phyloP scores from a whole-genome alignment of 2,329 filamentous ascomycete species.

The Ophiostoma himal-ulmi region DNA sequence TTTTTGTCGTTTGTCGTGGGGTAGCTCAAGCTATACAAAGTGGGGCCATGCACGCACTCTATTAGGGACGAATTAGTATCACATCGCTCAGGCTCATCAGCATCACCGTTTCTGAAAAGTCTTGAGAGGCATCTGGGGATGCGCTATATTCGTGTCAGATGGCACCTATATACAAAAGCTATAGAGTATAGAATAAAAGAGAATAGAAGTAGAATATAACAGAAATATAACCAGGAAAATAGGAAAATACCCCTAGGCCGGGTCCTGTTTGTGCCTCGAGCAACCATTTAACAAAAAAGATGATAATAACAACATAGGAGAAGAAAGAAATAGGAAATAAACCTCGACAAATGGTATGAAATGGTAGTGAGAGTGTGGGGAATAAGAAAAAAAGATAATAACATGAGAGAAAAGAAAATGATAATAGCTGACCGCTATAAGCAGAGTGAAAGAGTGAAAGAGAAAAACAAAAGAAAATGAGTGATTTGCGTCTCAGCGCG shows the following conservation, averaged over 20 bases:
- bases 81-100: neutral
- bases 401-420: neutral
- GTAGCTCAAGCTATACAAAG: conserved; percentile 8
- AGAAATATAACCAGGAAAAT: neutral
- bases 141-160: conserved; percentile 20
- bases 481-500: conserved; percentile 14
- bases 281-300: neutral
- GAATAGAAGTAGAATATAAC: conserved; percentile 1
- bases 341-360: neutral
- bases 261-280: conserved; percentile 12
- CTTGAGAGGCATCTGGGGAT: conserved; percentile 3
- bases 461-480: neutral
- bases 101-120: neutral
- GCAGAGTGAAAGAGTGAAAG: neutral
- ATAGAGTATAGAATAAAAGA: neutral
- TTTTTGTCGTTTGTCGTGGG: conserved; percentile 15
- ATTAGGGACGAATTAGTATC: neutral
- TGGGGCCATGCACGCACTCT: conserved; percentile 1
- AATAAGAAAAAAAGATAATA: conserved; percentile 3
- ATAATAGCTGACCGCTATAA: neutral
- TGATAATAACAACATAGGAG: neutral
- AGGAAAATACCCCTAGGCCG: neutral
- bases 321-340: neutral
- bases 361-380: conserved; percentile 3
- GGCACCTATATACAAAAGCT: conserved; percentile 20